Conservation (phyloP, 768 basidiomycete species). For the Collybia sordida region DNA sequence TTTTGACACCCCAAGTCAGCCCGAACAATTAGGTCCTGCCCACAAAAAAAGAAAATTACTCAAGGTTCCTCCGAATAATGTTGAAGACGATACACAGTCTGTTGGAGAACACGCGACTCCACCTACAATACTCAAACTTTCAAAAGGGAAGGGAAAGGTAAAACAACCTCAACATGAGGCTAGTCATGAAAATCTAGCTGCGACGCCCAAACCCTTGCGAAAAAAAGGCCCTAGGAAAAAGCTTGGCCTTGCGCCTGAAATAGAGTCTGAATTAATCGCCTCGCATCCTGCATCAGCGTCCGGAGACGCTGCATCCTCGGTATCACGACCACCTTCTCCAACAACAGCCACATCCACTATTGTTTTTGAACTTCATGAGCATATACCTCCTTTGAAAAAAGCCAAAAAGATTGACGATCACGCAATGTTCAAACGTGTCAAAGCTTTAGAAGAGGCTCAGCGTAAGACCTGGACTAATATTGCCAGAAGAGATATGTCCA, state of each 20-base stretch:
- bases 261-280: conserved; percentile 42
- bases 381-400: conserved; percentile 67
- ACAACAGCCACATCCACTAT: conserved; percentile 54
- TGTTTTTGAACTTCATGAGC: conserved; percentile 72
- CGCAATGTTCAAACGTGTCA: conserved; percentile 72
- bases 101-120: conserved; percentile 11
- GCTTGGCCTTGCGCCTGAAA: conserved; percentile 49
- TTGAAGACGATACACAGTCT: conserved; percentile 33
- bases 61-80: conserved; percentile 28
- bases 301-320: conserved; percentile 69
- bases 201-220: conserved; percentile 49
- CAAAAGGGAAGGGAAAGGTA: conserved; percentile 55
- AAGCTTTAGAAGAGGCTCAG: conserved; percentile 79
- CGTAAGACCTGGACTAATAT: conserved; percentile 90
- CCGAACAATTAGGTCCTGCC: conserved; percentile 40
- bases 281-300: conserved; percentile 57
- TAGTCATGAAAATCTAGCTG: conserved; percentile 58
- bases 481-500: conserved; percentile 79
- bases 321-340: conserved; percentile 74
- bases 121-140: conserved; percentile 26
- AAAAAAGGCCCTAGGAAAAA: conserved; percentile 64
- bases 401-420: conserved; percentile 77
- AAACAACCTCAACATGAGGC: conserved; percentile 50
- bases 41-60: conserved; percentile 68
- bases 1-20: conserved; percentile 41